Evolutionary conservation across 1,284 basidiomycete species (phyloP), one percentile per base, ranked within the genome.

Genomic region (Tremellales sp.): DNA sequence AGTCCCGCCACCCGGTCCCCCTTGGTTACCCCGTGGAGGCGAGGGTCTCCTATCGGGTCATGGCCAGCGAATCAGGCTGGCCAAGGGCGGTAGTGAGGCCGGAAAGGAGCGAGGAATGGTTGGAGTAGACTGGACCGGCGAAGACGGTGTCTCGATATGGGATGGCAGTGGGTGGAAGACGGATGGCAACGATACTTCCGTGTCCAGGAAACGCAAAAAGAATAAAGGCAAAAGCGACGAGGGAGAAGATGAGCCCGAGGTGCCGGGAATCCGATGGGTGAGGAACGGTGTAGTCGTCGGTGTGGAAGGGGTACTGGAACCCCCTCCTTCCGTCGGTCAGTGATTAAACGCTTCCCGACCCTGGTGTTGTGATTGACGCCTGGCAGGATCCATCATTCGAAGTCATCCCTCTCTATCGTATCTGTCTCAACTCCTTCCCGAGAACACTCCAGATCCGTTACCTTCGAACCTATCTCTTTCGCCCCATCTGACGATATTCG

Each of bases 401-500:
- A 72, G 77, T 26, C 80, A 85, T 52, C 69, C 82, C 2, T 79
- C 81, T 1, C 70, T 89, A 24, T 82, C 83, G 13, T 89, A 88
- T 71, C 83, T 90, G 54, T 71, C 80, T 3, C 52, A 49, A 5
- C 55, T 70, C 8, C 60, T 72, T 52, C 62, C 81, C 0, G 67
- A 85, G 37, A 81, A 82, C 7, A 85, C 84, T 65, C 82, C 87
- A 52, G 80, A 78, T 51, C 81, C 87, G 47, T 70, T 86, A 48
- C 86, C 82, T 3, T 51, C 54, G 1, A 61, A 55, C 54, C 67
- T 63, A 54, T 73, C 41, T 46, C 70, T 40, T 44, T 64, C 81
- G 0, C 76, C 88, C 0, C 84, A 87, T 62, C 75, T 96, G 27
- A 97, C 94, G 0, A 62, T 98, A 31, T 99, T 99, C 70, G 80